Evolutionary conservation across 2,329 filamentous ascomycete genomes (phyloP).

Genomic region (Cryphonectria parasitica): DNA sequence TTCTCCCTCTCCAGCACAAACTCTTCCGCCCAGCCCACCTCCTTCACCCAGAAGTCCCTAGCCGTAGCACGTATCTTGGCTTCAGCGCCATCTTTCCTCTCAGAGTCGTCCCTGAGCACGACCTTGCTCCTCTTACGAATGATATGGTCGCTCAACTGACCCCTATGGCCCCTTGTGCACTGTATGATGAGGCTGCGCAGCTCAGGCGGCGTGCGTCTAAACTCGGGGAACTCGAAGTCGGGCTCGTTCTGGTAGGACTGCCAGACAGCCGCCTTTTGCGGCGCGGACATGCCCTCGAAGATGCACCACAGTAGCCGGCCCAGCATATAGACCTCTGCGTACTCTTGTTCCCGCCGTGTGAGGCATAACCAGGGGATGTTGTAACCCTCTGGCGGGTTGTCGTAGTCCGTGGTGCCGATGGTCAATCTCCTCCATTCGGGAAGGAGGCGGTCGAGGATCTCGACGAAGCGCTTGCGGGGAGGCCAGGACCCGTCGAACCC

Average conservation of each 20-base stretch:
- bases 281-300: constrained; percentile 63
- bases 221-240: constrained; percentile 59
- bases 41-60: constrained; percentile 52
- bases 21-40: constrained; percentile 51
- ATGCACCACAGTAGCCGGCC: constrained; percentile 65
- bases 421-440: constrained; percentile 50
- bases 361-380: constrained; percentile 61
- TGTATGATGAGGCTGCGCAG: constrained; percentile 54
- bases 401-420: constrained; percentile 49
- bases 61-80: constrained; percentile 40
- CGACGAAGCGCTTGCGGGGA: constrained; percentile 43
- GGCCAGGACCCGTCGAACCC: constrained; percentile 39
- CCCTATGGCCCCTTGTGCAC: constrained; percentile 54
- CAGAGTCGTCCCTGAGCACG: constrained; percentile 39
- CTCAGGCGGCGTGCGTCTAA: constrained; percentile 48
- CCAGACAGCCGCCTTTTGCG: constrained; percentile 61
- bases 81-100: constrained; percentile 40
- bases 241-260: constrained; percentile 62
- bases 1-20: constrained; percentile 49
- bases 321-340: constrained; percentile 66
- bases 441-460: constrained; percentile 47
- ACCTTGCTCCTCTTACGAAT: constrained; percentile 51
- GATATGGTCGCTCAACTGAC: constrained; percentile 49
- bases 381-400: constrained; percentile 54
- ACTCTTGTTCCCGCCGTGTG: constrained; percentile 55